Evolutionary conservation across 805 yeast genomes (phyloP), one percentile per base, ranked within the genome.

Genomic region (Lachancea sp.): DNA sequence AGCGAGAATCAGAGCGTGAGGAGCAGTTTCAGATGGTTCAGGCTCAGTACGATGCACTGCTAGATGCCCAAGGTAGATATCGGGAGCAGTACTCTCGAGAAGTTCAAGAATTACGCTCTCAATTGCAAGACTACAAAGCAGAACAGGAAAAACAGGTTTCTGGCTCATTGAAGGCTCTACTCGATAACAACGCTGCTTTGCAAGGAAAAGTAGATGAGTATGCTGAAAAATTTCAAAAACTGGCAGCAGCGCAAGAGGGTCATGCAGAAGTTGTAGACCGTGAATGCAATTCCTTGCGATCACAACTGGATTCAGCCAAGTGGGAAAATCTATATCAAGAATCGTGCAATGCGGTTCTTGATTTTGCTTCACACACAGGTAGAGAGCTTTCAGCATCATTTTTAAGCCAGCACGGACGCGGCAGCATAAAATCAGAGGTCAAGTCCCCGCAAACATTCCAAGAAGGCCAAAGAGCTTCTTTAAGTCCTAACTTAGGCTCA

Each of bases 1-100:
- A 22, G 29, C 38, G 32, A 22, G 58, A 53, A 17, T 18, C 20
- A n/a, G 20, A 29, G 6, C 40, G 51, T 18, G 43, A 45, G 25
- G 49, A 54, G n/a, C 50, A 58, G 39, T 35, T 49, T 20, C 42
- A 46, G 17, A 54, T 50, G 52, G 19, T 51, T 2, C 50, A 52
- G 30, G 51, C 42, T 2, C 59, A 58, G 27, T 59, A 60, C 30
- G 56, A 58, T 40, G 51, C 60, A 5, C 29, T 60, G 15, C 41
- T 53, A 13, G 62, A 58, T 26, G 50, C 58, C 8, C 62, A 60
- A 26, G 48, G 49, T 30, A 45, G 54, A 17, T 56, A 56, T 42
- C 60, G 54, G 35, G 50, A 53, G 20, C 48, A 53, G 36, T 58
- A 57, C 47, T 37, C 47, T 5, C 43, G 48, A 16, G 63, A 63